These are phyloP conservation scores for Rhynchospora pubera DNA, from an alignment of 176 grass and related monocot species.

Conservation along the genomic window DNA sequence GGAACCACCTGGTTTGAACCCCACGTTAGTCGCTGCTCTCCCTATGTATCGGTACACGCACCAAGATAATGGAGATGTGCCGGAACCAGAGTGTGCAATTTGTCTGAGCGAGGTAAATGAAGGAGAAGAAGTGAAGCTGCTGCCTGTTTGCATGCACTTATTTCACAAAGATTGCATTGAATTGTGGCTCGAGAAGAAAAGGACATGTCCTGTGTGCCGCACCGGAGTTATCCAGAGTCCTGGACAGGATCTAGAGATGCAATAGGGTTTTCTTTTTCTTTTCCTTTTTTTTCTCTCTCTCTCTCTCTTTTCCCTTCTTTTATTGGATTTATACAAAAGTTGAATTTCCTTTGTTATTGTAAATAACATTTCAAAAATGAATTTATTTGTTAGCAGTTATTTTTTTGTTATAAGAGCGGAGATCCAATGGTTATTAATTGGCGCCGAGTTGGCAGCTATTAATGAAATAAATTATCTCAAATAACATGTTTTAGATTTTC, in stretches of 20 bases:
- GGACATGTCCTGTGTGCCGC: slow-evolving; percentile 25
- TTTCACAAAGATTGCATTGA: slow-evolving; percentile 26
- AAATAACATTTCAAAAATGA: not conserved
- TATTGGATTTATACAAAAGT: not conserved
- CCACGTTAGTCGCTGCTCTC: not conserved
- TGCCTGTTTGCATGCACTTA: slow-evolving; percentile 23
- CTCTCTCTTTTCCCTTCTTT: not conserved
- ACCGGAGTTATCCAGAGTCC: not conserved
- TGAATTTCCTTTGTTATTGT: not conserved
- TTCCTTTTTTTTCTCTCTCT: not conserved
- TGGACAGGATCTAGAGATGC: not conserved
- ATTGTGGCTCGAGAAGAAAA: slow-evolving; percentile 18
- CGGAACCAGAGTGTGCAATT: slow-evolving; percentile 1
- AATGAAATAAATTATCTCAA: too few species aligned
- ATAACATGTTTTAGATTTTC: too few species aligned
- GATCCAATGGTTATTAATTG: too few species aligned
- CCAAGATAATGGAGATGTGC: not conserved
- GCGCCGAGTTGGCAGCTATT: too few species aligned
- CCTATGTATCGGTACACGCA: not conserved
- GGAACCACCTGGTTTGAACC: not conserved
- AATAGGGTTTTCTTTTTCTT: not conserved
- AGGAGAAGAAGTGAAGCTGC: slow-evolving; percentile 20
- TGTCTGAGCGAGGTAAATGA: slow-evolving; percentile 20
- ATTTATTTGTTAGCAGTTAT: not conserved
- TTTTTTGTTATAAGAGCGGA: too few species aligned